These are phyloP conservation scores for Talaromyces adpressus DNA, from an alignment of 495 filamentous ascomycete genomes.

Conservation along the genomic window DNA sequence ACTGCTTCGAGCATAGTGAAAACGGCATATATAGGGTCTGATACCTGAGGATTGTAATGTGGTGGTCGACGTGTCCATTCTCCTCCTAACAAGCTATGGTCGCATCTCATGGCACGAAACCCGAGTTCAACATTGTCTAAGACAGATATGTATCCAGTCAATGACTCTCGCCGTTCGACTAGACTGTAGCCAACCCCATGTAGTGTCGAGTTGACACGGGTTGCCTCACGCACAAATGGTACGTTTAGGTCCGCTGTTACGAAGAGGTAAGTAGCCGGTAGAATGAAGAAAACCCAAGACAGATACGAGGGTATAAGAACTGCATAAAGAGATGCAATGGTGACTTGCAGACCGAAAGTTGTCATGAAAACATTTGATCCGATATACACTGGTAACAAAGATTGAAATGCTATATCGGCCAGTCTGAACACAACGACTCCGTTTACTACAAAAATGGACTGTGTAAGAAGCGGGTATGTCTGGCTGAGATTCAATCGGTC, in stretches of 20 bases:
- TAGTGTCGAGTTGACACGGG: conserved; percentile 57
- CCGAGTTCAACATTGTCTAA: conserved; percentile 62
- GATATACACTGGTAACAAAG: conserved; percentile 27
- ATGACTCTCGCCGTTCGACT: conserved; percentile 71
- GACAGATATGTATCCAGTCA: conserved; percentile 89
- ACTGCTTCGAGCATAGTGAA: conserved; percentile 93
- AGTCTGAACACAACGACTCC: conserved; percentile 54
- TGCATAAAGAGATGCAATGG: conserved; percentile 56
- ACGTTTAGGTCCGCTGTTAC: conserved; percentile 66
- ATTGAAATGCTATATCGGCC: conserved; percentile 41
- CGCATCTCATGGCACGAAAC: conserved; percentile 82
- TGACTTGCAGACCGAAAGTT: conserved; percentile 61
- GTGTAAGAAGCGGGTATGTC: conserved; percentile 46
- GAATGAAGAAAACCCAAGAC: conserved; percentile 40
- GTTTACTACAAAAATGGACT: conserved; percentile 52
- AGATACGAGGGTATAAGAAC: conserved; percentile 61
- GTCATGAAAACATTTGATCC: conserved; percentile 59
- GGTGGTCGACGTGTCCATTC: conserved; percentile 56
- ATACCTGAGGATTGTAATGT: conserved; percentile 42
- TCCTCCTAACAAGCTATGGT: conserved; percentile 91
- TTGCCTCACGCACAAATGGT: conserved; percentile 39
- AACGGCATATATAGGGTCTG: conserved; percentile 86
- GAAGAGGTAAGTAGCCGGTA: conserved; percentile 67
- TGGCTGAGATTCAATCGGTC: conserved; percentile 50
- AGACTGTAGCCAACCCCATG: conserved; percentile 44